Percentiles rank a stretch among this genome's conserved stretches.
These are phyloP conservation scores for Aspergillus texensis DNA, from an alignment of 2,329 filamentous ascomycete species.

Conservation along the genomic window DNA sequence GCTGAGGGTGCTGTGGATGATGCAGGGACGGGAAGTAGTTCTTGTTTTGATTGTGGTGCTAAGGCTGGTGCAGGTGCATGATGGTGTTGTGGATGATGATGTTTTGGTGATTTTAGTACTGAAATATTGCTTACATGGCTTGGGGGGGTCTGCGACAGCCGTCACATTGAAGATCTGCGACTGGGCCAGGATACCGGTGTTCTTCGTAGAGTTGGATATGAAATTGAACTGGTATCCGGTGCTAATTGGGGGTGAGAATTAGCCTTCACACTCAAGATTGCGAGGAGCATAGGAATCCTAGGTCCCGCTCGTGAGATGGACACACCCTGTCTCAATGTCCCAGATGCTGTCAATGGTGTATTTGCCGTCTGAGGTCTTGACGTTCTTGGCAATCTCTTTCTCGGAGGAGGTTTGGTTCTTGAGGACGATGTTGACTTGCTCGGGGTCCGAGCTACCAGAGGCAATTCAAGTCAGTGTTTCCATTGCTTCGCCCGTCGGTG, in stretches of 20 bases:
- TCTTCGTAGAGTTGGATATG: conserved; percentile 33
- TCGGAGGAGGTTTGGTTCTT: conserved; percentile 42
- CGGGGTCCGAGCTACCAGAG: conserved; percentile 42
- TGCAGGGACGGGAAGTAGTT: conserved; percentile 17
- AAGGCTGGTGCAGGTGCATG: conserved; percentile 7
- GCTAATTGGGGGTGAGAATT: conserved; percentile 19
- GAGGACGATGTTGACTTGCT: conserved; percentile 45
- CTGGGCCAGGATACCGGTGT: conserved; percentile 48
- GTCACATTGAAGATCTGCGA: conserved; percentile 34
- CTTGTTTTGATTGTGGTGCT: conserved; percentile 12
- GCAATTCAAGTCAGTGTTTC: conserved; percentile 2
- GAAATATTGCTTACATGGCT: conserved; percentile 28
- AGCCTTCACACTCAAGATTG: conserved; percentile 5
- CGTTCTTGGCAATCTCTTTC: conserved; percentile 36
- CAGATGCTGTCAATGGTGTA: conserved; percentile 40
- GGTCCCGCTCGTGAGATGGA: background rate
- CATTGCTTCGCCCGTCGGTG: background rate
- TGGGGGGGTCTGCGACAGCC: conserved; percentile 17
- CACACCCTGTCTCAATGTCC: conserved; percentile 29
- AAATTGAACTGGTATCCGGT: conserved; percentile 48
- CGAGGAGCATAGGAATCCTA: background rate
- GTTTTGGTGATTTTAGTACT: conserved; percentile 20
- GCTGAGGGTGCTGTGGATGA: conserved; percentile 19
- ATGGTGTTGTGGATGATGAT: conserved; percentile 10
- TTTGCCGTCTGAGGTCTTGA: conserved; percentile 38